phyloP scores from a whole-genome alignment of 108 stramenopile species.

The Pseudonitzschia delicatissima region DNA sequence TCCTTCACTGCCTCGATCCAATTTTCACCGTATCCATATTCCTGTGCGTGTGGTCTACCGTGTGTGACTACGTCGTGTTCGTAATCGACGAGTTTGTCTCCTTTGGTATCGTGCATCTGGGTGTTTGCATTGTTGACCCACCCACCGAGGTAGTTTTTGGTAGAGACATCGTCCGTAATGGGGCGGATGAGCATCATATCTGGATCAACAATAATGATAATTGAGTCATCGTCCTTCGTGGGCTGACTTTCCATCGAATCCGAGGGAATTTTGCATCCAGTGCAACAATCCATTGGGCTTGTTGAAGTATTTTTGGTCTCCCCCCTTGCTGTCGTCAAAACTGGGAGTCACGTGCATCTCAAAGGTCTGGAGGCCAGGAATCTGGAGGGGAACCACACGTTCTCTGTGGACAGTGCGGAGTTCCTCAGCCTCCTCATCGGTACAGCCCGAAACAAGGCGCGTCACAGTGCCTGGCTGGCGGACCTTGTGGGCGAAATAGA shows the following conservation, averaged over 20 bases:
- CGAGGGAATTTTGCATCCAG: conserved; percentile 59
- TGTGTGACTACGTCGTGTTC: conserved; percentile 37
- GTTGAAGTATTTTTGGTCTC: conserved; percentile 87
- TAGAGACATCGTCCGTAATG: conserved; percentile 59
- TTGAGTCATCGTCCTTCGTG: conserved; percentile 44
- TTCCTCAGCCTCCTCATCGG: conserved; percentile 9
- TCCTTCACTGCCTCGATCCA: conserved; percentile 37
- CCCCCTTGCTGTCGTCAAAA: conserved; percentile 45
- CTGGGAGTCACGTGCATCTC: conserved; percentile 77
- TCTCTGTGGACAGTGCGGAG: conserved; percentile 26
- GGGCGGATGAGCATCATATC: conserved; percentile 91
- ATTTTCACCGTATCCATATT: conserved; percentile 78
- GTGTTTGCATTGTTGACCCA: not conserved
- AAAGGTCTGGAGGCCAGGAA: conserved; percentile 24
- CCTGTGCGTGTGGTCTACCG: conserved; percentile 83
- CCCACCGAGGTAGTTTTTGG: conserved; percentile 10
- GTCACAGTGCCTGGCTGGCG: conserved; percentile 81
- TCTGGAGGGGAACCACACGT: conserved; percentile 25
- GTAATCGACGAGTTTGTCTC: not conserved
- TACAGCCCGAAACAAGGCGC: conserved; percentile 81
- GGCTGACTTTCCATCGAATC: conserved; percentile 5
- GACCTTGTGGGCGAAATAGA: conserved; percentile 62
- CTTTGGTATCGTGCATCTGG: not conserved
- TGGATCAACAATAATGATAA: conserved; percentile 92
- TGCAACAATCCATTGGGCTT: conserved; percentile 80